These are phyloP conservation scores for Penicillium alfredii DNA, from an alignment of 495 filamentous ascomycete genomes.

Conservation along the genomic window DNA sequence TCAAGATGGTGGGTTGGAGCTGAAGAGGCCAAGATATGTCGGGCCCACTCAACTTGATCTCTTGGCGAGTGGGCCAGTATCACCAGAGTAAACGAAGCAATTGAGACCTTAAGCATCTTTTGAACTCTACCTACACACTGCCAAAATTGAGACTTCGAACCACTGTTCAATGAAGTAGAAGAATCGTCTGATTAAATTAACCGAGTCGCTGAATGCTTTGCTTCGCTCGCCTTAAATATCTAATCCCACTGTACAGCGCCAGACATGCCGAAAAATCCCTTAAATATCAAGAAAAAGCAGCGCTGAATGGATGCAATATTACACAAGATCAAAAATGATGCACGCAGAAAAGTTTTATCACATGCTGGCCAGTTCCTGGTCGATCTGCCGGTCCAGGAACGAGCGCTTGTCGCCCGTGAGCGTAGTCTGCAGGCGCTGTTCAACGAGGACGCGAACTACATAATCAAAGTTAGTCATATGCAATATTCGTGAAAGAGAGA, in stretches of 20 bases:
- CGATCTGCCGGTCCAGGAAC: slow-evolving; percentile 88
- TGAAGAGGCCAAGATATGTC: too few species aligned
- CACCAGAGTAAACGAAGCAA: too few species aligned
- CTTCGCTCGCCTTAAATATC: slow-evolving; percentile 2
- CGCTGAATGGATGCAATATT: slow-evolving; percentile 14
- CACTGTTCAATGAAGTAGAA: too few species aligned
- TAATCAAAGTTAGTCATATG: slow-evolving; percentile 18
- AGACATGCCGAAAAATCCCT: slow-evolving; percentile 23
- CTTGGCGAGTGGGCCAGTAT: too few species aligned
- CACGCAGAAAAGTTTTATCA: slow-evolving; percentile 34
- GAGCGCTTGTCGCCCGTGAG: slow-evolving; percentile 71
- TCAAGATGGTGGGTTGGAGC: too few species aligned
- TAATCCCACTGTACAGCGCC: slow-evolving; percentile 21
- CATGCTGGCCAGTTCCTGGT: slow-evolving; percentile 91
- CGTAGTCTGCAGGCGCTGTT: slow-evolving; percentile 86
- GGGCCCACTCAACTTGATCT: too few species aligned
- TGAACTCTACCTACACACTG: too few species aligned
- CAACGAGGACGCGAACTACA: slow-evolving; percentile 74
- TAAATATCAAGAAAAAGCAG: slow-evolving; percentile 8
- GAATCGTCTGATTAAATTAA: too few species aligned
- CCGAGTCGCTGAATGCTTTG: slow-evolving; percentile 24
- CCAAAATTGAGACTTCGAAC: too few species aligned
- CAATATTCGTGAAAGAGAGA: not conserved
- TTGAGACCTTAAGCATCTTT: too few species aligned
- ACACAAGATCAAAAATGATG: slow-evolving; percentile 6